phyloP scores from a whole-genome alignment of 176 grass and related monocot genomes.

The Typha latifolia region DNA sequence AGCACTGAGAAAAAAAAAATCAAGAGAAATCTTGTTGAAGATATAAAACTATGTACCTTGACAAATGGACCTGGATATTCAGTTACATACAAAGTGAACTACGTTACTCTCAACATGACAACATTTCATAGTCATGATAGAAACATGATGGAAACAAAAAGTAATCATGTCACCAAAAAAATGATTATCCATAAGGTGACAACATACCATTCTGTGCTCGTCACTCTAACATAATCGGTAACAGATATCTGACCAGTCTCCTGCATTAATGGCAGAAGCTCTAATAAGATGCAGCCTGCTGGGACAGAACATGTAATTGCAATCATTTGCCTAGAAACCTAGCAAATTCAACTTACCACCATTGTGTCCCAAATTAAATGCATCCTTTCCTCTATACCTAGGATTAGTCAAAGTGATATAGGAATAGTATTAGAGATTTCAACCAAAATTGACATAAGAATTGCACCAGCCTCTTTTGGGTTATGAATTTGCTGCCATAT shows the following conservation, averaged over 20 bases:
- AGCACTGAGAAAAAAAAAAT: constrained; percentile 35
- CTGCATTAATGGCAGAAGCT: constrained; percentile 21
- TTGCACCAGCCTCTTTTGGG: neutral
- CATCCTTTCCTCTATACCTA: constrained; percentile 93
- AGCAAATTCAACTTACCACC: constrained; percentile 61
- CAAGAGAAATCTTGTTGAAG: no score
- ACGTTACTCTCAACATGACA: neutral
- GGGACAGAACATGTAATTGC: neutral
- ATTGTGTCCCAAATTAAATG: constrained; percentile 88
- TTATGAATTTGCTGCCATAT: neutral
- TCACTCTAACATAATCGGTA: constrained; percentile 78
- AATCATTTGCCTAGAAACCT: neutral
- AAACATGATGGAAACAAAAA: neutral
- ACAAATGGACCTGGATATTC: no score
- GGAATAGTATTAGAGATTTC: constrained; percentile 12
- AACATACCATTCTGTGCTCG: constrained; percentile 83
- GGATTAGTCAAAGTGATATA: constrained; percentile 17
- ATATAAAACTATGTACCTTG: no score
- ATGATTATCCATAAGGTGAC: neutral
- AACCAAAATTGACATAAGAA: neutral
- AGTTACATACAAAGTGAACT: neutral
- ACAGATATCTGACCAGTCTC: constrained; percentile 67
- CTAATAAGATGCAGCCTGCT: neutral
- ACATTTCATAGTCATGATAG: neutral
- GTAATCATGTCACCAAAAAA: neutral